phyloP scores from a whole-genome alignment of 129 eudicot genomes.

The Escallonia herrerae region DNA sequence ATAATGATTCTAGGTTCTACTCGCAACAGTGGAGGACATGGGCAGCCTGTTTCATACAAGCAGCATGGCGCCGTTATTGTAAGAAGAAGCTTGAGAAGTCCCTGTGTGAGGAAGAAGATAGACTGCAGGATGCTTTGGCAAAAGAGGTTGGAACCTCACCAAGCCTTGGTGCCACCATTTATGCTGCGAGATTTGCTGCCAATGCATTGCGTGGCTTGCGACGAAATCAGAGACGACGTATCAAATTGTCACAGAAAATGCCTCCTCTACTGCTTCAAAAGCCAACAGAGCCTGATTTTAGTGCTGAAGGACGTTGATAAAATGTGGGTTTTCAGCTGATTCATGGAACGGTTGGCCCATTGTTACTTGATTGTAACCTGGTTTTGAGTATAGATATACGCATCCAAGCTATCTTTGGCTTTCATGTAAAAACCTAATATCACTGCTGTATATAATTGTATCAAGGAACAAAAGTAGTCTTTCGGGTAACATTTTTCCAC shows the following conservation, averaged over 20 bases:
- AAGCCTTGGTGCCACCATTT: conserved; percentile 66
- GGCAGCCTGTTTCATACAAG: conserved; percentile 88
- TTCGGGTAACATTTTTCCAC: too few relatives aligned
- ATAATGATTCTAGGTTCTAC: conserved; percentile 38
- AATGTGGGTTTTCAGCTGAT: not conserved
- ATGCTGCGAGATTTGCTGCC: conserved; percentile 77
- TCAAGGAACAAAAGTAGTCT: too few relatives aligned
- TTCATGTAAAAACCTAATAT: too few relatives aligned
- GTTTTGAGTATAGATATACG: too few relatives aligned
- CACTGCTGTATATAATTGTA: too few relatives aligned
- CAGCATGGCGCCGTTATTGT: conserved; percentile 68
- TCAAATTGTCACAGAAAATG: conserved; percentile 26
- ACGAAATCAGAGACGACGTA: conserved; percentile 22
- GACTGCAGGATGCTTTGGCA: conserved; percentile 42
- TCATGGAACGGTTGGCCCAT: not conserved
- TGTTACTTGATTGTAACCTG: not conserved
- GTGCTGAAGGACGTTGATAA: conserved; percentile 24
- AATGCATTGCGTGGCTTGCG: conserved; percentile 46
- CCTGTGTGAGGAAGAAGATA: conserved; percentile 48
- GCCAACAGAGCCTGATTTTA: conserved; percentile 80
- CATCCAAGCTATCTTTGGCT: too few relatives aligned
- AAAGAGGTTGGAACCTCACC: conserved; percentile 38
- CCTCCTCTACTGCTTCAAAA: conserved; percentile 52
- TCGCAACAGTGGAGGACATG: conserved; percentile 91
- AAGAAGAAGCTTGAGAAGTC: conserved; percentile 51